Conservation (phyloP, 2,329 filamentous ascomycete genomes). For the Knoxdaviesia proteae region DNA sequence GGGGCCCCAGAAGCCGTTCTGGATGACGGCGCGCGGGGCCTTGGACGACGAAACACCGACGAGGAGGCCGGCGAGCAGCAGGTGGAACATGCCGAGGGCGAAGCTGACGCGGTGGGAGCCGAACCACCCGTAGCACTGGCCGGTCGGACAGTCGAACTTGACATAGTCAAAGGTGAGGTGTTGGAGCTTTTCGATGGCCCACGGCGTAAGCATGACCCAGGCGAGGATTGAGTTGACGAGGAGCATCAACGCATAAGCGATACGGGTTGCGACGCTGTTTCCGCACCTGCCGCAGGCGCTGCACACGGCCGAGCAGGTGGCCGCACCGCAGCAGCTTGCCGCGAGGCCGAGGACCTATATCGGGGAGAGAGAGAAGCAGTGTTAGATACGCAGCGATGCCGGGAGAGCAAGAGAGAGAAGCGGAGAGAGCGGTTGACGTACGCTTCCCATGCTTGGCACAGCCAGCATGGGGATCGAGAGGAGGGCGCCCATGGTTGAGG, state of each 20-base stretch:
- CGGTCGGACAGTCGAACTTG: slow-evolving; percentile 77
- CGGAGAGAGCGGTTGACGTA: slow-evolving; percentile 25
- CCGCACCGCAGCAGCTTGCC: slow-evolving; percentile 87
- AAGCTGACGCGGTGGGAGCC: slow-evolving; percentile 97
- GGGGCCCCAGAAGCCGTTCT: slow-evolving; percentile 98
- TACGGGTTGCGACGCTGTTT: slow-evolving; percentile 92
- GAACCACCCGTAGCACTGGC: slow-evolving; percentile 85
- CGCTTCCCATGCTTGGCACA: slow-evolving; percentile 66
- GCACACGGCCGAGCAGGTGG: slow-evolving; percentile 89
- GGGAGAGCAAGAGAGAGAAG: not conserved
- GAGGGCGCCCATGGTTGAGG: slow-evolving; percentile 60
- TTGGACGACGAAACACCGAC: slow-evolving; percentile 75
- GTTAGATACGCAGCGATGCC: not conserved
- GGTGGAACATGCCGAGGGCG: slow-evolving; percentile 81
- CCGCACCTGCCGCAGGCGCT: slow-evolving; percentile 92
- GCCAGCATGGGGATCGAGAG: slow-evolving; percentile 79
- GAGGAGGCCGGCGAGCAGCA: slow-evolving; percentile 65
- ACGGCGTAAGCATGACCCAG: slow-evolving; percentile 98
- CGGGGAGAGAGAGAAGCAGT: not conserved
- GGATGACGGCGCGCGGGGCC: slow-evolving; percentile 67
- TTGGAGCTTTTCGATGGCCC: slow-evolving; percentile 92
- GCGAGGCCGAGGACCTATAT: slow-evolving; percentile 51
- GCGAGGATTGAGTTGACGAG: slow-evolving; percentile 91
- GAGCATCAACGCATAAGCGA: slow-evolving; percentile 86
- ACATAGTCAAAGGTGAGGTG: slow-evolving; percentile 88